Evolutionary conservation across 176 grass and related monocot genomes (phyloP), one percentile per base, ranked within the genome.

Genomic region (Eleusine coracana): DNA sequence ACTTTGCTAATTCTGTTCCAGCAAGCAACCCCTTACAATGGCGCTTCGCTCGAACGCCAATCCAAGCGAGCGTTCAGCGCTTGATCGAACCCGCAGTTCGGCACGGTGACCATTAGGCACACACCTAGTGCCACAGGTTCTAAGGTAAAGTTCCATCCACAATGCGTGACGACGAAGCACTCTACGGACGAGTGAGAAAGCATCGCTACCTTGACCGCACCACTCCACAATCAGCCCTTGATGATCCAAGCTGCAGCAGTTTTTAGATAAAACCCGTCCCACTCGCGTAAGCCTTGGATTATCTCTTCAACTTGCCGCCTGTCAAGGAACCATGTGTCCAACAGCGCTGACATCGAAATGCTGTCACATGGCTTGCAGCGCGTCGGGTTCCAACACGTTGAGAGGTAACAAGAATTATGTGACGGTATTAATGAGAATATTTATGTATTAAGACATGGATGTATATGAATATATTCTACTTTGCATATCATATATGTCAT

Each of bases 111-210:
- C 71, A 75, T 71, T 9, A 83, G 86, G 31, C 31, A 34, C 1
- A 88, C 74, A 1, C 86, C 86, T 5, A 2, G 48, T 5, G 7
- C 42, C 16, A 87, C 4, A 4, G 65, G 62, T 49, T 91, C 89
- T 3, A 87, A 2, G 6, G 85, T 88, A 1, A 85, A 91, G 79
- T 94, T 94, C 92, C 92, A 94, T 1, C 92, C 89, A 48, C 86
- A 80, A 21, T 94, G 92, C 34, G 89, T 89, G 55, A 94, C 91
- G 70, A 93, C 91, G 70, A 93, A 93, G 64, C 91, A 88, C 15
- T 71, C 86, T 0, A 90, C 62, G 0, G 88, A 39, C 0, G 73
- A 50, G 10, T 90, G 88, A 0, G 50, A 54, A n/a, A 90, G n/a
- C 0, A 86, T 83, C 20, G 61, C 21, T 18, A 82, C 12, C 55